Conservation (phyloP, 106 monocot genomes). For the Allium cepa region DNA sequence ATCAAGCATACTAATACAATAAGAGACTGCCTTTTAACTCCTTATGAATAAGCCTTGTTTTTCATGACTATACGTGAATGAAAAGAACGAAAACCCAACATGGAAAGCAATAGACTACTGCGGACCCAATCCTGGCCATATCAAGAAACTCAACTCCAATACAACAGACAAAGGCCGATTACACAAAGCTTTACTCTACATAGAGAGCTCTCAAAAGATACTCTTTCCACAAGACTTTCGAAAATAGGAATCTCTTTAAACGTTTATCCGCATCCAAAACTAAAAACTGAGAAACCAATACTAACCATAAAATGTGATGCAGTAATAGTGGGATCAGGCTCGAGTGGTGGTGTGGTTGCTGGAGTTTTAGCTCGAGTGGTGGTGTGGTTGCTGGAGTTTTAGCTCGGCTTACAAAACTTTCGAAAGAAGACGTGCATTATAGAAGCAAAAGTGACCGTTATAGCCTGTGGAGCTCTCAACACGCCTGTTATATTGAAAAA, state of each 20-base stretch:
- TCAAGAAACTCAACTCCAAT: not conserved
- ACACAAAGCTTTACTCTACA: conserved; percentile 9
- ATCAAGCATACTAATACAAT: too few relatives aligned
- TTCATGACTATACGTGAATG: conserved; percentile 17
- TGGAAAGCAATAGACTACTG: conserved; percentile 47
- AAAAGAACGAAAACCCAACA: conserved; percentile 28
- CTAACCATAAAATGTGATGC: conserved; percentile 39
- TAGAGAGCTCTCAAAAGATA: conserved; percentile 1
- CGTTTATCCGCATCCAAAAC: not conserved
- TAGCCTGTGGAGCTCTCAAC: conserved; percentile 57
- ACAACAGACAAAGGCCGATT: conserved; percentile 4
- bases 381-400: too few relatives aligned
- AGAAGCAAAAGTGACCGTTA: conserved; percentile 45
- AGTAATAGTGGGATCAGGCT: conserved; percentile 51
- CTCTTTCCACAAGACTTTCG: conserved; percentile 8
- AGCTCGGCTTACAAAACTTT: too few relatives aligned
- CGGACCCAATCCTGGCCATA: conserved; percentile 32
- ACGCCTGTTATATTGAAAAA: conserved; percentile 51
- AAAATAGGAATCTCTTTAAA: conserved; percentile 7
- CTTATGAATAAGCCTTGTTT: too few relatives aligned
- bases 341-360: conserved; percentile 48
- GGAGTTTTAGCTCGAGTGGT: conserved; percentile 43
- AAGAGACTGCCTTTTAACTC: too few relatives aligned
- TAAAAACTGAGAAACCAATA: not conserved
- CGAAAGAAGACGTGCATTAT: conserved; percentile 18